These are phyloP conservation scores for Rhodotorula glutinis DNA, from an alignment of 1,284 basidiomycete species.

Conservation along the genomic window DNA sequence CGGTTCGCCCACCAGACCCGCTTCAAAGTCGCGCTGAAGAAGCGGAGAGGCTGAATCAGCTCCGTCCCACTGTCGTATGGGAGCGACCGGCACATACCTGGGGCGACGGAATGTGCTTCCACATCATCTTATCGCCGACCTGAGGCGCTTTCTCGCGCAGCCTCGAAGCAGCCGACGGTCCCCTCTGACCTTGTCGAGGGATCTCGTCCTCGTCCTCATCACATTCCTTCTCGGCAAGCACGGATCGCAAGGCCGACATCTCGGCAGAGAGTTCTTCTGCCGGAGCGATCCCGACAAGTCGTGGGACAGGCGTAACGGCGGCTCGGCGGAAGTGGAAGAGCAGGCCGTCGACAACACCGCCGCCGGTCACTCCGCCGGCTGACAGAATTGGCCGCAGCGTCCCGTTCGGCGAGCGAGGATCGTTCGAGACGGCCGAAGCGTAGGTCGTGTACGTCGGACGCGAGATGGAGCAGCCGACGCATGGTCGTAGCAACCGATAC, in stretches of 20 bases:
- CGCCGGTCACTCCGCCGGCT: slow-evolving; percentile 25
- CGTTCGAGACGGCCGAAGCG: slow-evolving; percentile 6
- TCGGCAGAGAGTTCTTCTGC: not conserved
- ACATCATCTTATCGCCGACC: slow-evolving; percentile 13
- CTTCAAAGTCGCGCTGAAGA: slow-evolving; percentile 19
- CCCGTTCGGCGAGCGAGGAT: not conserved
- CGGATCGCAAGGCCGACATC: not conserved
- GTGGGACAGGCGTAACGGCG: not conserved
- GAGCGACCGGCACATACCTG: not conserved
- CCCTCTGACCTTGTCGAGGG: not conserved
- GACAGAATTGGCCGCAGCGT: not conserved
- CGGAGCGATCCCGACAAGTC: slow-evolving; percentile 1
- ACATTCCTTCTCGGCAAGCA: not conserved
- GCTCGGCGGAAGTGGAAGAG: slow-evolving; percentile 15
- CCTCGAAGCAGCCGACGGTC: not conserved
- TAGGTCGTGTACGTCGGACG: slow-evolving; percentile 12
- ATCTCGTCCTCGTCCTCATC: not conserved
- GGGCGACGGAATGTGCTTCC: slow-evolving; percentile 5
- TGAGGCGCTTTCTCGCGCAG: not conserved
- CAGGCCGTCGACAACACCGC: slow-evolving; percentile 25
- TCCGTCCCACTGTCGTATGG: no score
- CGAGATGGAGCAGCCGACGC: slow-evolving; percentile 19
- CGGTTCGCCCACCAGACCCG: slow-evolving; percentile 17
- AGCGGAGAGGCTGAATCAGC: not conserved
- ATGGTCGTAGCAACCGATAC: slow-evolving; percentile 28